Percentiles rank a stretch among this genome's conserved stretches.
These are phyloP conservation scores for Wickerhamiella sergipiensis DNA, from an alignment of 805 yeast genomes.

Conservation along the genomic window DNA sequence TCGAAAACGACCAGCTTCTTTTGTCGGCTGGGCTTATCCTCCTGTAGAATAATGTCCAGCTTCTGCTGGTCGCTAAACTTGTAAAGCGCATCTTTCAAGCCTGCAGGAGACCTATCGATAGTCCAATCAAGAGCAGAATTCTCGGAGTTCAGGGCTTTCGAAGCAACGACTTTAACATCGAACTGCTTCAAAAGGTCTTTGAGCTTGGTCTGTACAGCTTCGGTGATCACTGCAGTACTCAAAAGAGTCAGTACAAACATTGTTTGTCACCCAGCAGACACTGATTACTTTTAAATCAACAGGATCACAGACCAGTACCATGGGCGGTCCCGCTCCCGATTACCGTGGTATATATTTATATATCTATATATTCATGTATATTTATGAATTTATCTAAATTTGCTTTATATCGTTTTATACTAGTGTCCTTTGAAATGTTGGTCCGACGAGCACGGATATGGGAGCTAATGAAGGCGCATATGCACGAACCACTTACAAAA, in stretches of 20 bases:
- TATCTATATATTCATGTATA: too few species aligned
- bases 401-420: too few species aligned
- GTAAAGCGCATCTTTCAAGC: not conserved
- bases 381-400: too few species aligned
- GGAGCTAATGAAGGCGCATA: too few species aligned
- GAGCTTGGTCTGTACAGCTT: not conserved
- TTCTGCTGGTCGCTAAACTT: not conserved
- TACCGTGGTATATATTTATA: too few species aligned
- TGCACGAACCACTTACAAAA: not conserved
- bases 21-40: constrained; percentile 18
- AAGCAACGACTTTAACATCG: not conserved
- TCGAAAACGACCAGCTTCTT: constrained; percentile 70
- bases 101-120: not conserved
- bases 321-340: too few species aligned
- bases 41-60: not conserved
- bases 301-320: too few species aligned
- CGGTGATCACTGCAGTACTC: not conserved
- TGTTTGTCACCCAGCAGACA: not conserved
- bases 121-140: not conserved
- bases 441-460: too few species aligned
- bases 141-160: not conserved
- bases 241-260: not conserved
- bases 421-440: too few species aligned
- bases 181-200: not conserved
- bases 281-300: too few species aligned